A percentile compares a stretch with the other conserved stretches of the same genome.
phyloP scores from a whole-genome alignment of 208 protist genomes.

The Trypanosomatidae sp. region DNA sequence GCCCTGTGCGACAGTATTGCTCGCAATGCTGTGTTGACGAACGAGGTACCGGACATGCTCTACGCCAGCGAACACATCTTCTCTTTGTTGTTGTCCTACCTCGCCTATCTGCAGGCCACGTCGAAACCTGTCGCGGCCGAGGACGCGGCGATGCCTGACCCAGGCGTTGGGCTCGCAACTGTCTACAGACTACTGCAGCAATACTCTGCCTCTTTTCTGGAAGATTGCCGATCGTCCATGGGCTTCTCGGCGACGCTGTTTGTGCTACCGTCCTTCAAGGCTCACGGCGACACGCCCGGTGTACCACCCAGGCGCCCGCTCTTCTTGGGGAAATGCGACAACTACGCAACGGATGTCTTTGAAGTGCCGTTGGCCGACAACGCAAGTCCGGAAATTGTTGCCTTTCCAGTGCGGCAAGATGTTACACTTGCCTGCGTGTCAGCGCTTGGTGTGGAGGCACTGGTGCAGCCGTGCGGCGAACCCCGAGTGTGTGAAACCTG shows the following conservation, averaged over 20 bases:
- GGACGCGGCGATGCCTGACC: neutral
- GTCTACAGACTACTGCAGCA: conserved; percentile 14
- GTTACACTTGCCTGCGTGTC: conserved; percentile 6
- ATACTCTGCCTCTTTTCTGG: conserved; percentile 8
- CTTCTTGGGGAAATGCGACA: conserved; percentile 19
- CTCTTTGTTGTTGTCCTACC: conserved; percentile 13
- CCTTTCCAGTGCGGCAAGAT: conserved; percentile 15
- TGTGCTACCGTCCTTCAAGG: conserved; percentile 8
- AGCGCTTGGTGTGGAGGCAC: conserved; percentile 5
- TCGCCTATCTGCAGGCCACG: conserved; percentile 12
- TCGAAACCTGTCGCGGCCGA: neutral
- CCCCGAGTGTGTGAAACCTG: neutral
- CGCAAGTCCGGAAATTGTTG: conserved; percentile 5
- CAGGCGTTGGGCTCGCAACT: neutral
- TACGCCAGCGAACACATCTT: conserved; percentile 17
- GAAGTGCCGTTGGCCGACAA: conserved; percentile 18
- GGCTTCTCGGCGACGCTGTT: conserved; percentile 24
- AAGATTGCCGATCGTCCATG: conserved; percentile 5
- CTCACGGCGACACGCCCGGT: neutral
- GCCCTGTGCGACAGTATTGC: conserved; percentile 34
- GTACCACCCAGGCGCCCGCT: conserved; percentile 17
- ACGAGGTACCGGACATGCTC: conserved; percentile 6
- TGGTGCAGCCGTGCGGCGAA: neutral
- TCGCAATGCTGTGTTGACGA: neutral
- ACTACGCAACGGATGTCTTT: conserved; percentile 18